phyloP scores from a whole-genome alignment of 345 rosid species.

The Eucalyptus cladocalyx region DNA sequence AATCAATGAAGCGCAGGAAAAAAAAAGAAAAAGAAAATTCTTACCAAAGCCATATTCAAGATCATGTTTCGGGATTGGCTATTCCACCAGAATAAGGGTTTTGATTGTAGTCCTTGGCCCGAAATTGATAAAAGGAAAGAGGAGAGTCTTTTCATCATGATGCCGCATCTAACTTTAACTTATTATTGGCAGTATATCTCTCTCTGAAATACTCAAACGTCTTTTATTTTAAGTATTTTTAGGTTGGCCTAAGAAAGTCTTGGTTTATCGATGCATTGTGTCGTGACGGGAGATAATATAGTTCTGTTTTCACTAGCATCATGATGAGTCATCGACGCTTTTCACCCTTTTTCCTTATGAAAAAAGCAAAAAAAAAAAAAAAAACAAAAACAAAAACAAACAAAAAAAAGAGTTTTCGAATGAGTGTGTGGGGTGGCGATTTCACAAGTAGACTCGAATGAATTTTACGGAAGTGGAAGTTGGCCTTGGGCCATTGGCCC shows the following conservation, averaged over 20 bases:
- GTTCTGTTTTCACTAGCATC: neutral
- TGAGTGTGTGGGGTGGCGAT: neutral
- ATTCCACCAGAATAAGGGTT: neutral
- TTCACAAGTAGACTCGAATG: neutral
- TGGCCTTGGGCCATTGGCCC: neutral
- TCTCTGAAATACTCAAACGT: neutral
- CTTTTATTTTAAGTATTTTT: neutral
- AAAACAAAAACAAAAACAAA: too few species aligned
- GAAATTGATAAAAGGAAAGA: neutral
- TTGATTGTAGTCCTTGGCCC: neutral
- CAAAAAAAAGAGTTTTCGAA: neutral
- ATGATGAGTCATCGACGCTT: neutral
- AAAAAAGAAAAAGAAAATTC: neutral
- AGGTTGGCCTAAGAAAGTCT: neutral
- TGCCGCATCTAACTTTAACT: neutral
- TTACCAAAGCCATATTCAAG: neutral
- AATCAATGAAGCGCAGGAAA: neutral
- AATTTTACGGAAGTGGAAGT: neutral
- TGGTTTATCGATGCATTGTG: neutral
- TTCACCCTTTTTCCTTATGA: neutral
- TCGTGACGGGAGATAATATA: rapidly evolving
- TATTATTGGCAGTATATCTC: neutral
- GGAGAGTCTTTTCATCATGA: neutral
- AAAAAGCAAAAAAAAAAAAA: rapidly evolving
- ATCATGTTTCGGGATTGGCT: neutral